Conservation (phyloP, 768 basidiomycete genomes). For the Calocera viscosa region DNA sequence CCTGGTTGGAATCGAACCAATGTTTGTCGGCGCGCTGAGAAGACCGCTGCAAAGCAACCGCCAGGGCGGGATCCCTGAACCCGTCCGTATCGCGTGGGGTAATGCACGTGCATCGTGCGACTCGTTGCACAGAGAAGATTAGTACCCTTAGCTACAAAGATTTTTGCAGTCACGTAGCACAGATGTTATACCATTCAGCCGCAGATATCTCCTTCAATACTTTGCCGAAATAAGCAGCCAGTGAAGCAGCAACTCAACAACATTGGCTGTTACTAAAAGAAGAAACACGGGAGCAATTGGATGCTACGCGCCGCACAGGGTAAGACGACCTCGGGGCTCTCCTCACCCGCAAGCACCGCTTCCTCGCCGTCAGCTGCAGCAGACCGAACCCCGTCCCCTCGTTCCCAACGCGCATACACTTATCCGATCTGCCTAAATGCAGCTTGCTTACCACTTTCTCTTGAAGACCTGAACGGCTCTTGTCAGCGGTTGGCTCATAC, state of each 20-base stretch:
- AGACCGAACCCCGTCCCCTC: not conserved
- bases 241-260: no score
- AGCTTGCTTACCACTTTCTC: not conserved
- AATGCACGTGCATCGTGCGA: no score
- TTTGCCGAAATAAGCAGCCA: no score
- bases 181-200: no score
- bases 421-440: conserved; percentile 7
- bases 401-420: conserved; percentile 5
- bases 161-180: no score
- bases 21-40: not conserved
- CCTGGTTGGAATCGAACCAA: not conserved
- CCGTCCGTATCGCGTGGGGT: no score
- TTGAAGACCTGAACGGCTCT: not conserved
- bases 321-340: not conserved
- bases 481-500: not conserved
- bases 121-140: no score
- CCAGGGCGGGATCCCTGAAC: no score
- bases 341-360: not conserved
- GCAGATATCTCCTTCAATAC: no score
- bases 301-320: not conserved
- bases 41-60: no score
- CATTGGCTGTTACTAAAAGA: not conserved
- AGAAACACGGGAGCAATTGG: conserved; percentile 8
- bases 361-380: not conserved
- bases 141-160: no score